Conservation (phyloP, 108 stramenopile genomes). For the Cyclotella sp. region DNA sequence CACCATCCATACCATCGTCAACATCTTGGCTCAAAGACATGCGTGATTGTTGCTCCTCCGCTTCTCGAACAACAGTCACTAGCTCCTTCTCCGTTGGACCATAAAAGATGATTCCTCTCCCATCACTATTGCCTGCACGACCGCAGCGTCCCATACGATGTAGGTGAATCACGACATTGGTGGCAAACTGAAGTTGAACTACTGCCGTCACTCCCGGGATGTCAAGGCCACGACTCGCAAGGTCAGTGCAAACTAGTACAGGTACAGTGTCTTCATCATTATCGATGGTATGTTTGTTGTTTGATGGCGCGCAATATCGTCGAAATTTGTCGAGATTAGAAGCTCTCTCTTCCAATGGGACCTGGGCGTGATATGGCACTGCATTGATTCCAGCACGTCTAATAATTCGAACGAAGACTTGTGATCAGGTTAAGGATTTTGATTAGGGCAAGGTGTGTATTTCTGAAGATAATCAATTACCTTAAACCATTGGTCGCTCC, state of each 20-base stretch:
- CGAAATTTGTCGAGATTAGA: conserved; percentile 87
- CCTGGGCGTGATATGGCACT: conserved; percentile 88
- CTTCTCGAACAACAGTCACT: conserved; percentile 76
- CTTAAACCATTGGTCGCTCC: conserved; percentile 73
- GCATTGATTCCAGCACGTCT: conserved; percentile 76
- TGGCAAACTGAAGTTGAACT: conserved; percentile 97
- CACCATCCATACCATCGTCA: conserved; percentile 62
- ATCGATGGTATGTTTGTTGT: conserved; percentile 27
- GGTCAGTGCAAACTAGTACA: conserved; percentile 95
- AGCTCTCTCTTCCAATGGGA: conserved; percentile 76
- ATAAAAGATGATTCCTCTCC: conserved; percentile 93
- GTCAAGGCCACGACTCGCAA: conserved; percentile 96
- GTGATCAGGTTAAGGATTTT: background rate
- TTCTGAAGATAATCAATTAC: background rate
- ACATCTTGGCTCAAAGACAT: conserved; percentile 76
- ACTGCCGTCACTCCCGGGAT: conserved; percentile 96
- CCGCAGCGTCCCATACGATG: conserved; percentile 99
- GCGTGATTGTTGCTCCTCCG: conserved; percentile 79
- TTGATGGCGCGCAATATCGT: conserved; percentile 48
- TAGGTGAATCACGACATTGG: conserved; percentile 95
- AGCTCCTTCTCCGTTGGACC: conserved; percentile 71
- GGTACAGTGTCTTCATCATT: conserved; percentile 67
- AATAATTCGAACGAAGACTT: background rate
- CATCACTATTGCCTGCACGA: conserved; percentile 92
- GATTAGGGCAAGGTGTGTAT: too few relatives aligned